These are phyloP conservation scores for Thuidium tamariscinum DNA, from an alignment of 225 moss, liverwort and hornwort genomes.

Conservation along the genomic window DNA sequence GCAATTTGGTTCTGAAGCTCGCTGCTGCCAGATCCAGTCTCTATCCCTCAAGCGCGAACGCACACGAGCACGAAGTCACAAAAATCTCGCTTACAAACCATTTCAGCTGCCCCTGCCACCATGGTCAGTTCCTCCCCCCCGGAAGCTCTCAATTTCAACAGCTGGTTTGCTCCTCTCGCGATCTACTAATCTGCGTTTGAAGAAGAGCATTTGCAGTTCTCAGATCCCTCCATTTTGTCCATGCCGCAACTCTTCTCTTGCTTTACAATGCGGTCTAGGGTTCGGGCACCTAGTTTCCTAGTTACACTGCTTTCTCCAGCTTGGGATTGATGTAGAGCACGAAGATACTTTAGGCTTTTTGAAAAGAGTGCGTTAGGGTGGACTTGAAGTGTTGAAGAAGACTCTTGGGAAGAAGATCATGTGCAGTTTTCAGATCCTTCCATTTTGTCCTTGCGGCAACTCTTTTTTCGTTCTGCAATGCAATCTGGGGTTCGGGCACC, in stretches of 20 bases:
- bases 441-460: background rate
- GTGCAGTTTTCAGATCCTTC: background rate
- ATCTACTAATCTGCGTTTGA: background rate
- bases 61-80: background rate
- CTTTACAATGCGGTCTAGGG: background rate
- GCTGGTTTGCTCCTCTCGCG: background rate
- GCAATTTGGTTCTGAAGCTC: background rate
- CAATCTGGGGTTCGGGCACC: background rate
- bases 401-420: background rate
- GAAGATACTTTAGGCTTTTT: background rate
- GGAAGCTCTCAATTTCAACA: background rate
- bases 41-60: background rate
- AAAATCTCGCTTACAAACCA: background rate
- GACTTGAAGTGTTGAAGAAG: background rate
- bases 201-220: background rate
- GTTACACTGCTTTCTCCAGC: background rate
- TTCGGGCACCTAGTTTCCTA: background rate
- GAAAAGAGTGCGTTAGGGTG: background rate
- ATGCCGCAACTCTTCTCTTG: background rate
- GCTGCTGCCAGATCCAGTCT: background rate
- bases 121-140: background rate
- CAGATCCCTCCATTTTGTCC: background rate
- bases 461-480: background rate
- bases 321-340: background rate
- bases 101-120: conserved; percentile 2